These are phyloP conservation scores for Blastomyces parvus DNA, from an alignment of 2,329 filamentous ascomycete genomes.

Conservation along the genomic window DNA sequence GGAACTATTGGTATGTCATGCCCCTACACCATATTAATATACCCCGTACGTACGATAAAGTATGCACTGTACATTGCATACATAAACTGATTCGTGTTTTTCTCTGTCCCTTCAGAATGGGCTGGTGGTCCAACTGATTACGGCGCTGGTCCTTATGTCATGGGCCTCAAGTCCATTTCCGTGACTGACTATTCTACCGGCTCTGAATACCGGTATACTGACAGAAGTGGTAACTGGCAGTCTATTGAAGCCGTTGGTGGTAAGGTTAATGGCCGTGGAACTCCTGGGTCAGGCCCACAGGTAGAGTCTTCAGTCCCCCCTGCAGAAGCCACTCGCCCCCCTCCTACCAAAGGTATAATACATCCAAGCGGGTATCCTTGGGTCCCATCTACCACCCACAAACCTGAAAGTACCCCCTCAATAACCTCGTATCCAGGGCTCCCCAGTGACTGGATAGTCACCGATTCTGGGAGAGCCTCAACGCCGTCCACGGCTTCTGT, in stretches of 20 bases:
- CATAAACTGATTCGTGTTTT: slow-evolving; percentile 8
- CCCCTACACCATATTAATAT: neutral
- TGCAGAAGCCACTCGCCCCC: slow-evolving; percentile 49
- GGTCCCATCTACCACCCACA: slow-evolving; percentile 47
- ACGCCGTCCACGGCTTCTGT: slow-evolving; percentile 59
- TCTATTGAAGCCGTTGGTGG: slow-evolving; percentile 79
- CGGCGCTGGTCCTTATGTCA: slow-evolving; percentile 69
- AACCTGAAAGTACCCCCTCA: slow-evolving; percentile 35
- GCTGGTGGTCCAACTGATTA: slow-evolving; percentile 81
- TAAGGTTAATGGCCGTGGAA: slow-evolving; percentile 58
- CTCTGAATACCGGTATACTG: slow-evolving; percentile 69
- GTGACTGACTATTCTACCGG: slow-evolving; percentile 93
- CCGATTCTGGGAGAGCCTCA: slow-evolving; percentile 66
- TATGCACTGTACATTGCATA: neutral
- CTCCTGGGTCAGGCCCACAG: slow-evolving; percentile 36
- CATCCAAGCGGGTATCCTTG: slow-evolving; percentile 57
- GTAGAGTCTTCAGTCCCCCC: slow-evolving; percentile 47
- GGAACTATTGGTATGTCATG: slow-evolving; percentile 60
- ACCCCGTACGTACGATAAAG: neutral
- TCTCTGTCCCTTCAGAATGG: slow-evolving; percentile 49
- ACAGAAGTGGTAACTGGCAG: slow-evolving; percentile 66
- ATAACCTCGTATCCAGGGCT: slow-evolving; percentile 44
- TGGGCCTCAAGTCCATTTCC: slow-evolving; percentile 66
- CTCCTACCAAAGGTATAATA: slow-evolving; percentile 10
- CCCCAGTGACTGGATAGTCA: slow-evolving; percentile 74